These are phyloP conservation scores for Pleurotus citrinopileatus DNA, from an alignment of 768 basidiomycete species.

Conservation along the genomic window DNA sequence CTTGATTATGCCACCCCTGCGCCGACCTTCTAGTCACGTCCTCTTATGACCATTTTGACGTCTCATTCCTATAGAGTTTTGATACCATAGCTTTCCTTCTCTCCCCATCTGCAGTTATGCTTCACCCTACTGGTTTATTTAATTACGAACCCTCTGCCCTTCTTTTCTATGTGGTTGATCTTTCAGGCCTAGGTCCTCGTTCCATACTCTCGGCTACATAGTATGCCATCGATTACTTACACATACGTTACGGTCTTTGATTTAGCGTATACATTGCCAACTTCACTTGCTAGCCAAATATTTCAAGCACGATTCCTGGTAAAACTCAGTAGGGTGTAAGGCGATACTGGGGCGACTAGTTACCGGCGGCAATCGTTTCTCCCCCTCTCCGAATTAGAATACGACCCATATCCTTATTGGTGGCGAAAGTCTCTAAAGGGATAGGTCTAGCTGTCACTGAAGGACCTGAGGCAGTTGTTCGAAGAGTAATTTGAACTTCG, in stretches of 20 bases:
- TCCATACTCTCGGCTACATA: neutral
- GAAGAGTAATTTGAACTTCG: slow-evolving; percentile 78
- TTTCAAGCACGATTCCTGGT: slow-evolving; percentile 43
- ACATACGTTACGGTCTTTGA: neutral
- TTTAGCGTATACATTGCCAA: neutral
- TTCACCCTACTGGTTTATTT: neutral
- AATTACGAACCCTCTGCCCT: neutral
- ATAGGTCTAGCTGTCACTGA: slow-evolving; percentile 51
- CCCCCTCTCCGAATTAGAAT: slow-evolving; percentile 85
- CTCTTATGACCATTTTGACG: neutral
- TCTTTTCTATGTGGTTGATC: neutral
- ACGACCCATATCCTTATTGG: slow-evolving; percentile 96
- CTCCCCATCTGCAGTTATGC: too few species aligned
- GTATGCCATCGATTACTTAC: neutral
- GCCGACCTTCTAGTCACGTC: neutral
- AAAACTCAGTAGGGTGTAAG: neutral
- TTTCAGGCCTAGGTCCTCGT: neutral
- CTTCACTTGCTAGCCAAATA: slow-evolving; percentile 21
- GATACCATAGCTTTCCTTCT: neutral
- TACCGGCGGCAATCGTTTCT: slow-evolving; percentile 93
- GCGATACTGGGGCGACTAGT: slow-evolving; percentile 12
- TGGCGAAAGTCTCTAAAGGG: slow-evolving; percentile 81
- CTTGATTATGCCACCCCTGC: neutral
- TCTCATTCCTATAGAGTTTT: slow-evolving; percentile 4
- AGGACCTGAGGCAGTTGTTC: slow-evolving; percentile 51